Evolutionary conservation across 345 rosid species (phyloP).

Genomic region (Adansonia digitata): DNA sequence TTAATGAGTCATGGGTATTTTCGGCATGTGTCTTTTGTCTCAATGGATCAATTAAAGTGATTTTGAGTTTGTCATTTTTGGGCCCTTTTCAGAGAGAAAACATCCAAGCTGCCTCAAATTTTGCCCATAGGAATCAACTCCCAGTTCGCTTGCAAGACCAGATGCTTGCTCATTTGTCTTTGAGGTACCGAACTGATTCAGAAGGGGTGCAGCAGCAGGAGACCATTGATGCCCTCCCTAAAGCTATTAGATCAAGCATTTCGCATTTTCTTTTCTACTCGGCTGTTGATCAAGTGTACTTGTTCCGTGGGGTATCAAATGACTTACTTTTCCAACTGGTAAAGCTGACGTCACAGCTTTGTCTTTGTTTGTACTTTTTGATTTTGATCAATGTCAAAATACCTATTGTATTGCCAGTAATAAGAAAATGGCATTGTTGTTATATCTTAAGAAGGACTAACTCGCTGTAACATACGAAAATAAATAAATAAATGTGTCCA

Average conservation of each 20-base stretch:
- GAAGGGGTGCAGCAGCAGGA: constrained; percentile 95
- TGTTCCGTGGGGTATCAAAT: too few relatives aligned
- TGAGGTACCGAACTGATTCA: constrained; percentile 75
- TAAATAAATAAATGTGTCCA: background rate
- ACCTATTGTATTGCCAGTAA: background rate
- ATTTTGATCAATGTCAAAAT: background rate
- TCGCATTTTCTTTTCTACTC: constrained; percentile 68
- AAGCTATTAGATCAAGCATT: constrained; percentile 85
- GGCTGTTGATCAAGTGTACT: constrained; percentile 65
- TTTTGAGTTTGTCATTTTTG: background rate
- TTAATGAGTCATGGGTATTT: background rate
- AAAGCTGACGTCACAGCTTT: constrained; percentile 14
- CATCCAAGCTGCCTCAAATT: constrained; percentile 70
- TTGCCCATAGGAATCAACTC: constrained; percentile 68
- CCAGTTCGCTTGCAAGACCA: constrained; percentile 82
- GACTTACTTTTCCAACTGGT: constrained; percentile 94
- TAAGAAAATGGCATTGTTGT: background rate
- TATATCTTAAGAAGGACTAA: background rate
- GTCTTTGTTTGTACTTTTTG: constrained; percentile 1
- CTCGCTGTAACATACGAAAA: background rate
- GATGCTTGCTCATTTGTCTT: constrained; percentile 84
- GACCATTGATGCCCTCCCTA: constrained; percentile 71
- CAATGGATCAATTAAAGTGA: background rate
- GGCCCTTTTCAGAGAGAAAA: constrained; percentile 65
- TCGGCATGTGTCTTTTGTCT: background rate